Base-by-base conservation (phyloP, 805 yeast species). In the Wickerhamomyces bovis region DNA sequence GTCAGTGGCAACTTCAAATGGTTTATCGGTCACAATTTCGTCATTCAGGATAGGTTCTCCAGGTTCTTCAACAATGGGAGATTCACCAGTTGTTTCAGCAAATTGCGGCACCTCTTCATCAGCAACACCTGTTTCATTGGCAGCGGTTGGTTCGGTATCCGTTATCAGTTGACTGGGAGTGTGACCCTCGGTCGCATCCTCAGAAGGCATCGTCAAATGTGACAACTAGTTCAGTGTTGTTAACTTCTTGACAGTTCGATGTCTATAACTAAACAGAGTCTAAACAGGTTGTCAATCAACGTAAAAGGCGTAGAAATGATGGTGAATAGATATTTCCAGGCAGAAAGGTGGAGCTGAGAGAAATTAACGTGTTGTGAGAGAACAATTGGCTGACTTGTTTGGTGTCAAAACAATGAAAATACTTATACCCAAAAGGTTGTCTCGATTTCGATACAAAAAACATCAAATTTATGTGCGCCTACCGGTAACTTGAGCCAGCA, bases 1-100 rank as follows among this genome's bases (percentile, higher is more conserved):
- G 18, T 45, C 43, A 6, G 39, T 46, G 4, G 49, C 54, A 15
- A 48, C 53, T 23, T 50, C 48, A 22, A 50, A 50, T 2, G 47
- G 43, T 12, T 43, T 46, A 4, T 42, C 23, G 13, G 13, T 6
- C 4, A 20, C 25, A 6, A 12, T 19, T 20, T 20, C 39, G 20
- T 36, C 39, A 36, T 20, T 36, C 12, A 36, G 12, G 12, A 13
- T 11, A 20, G 23, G 15, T 36, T 20, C 39, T 13, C 16, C 38
- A 30, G 39, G 6, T 31, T 31, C 35, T 18, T 36, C 39, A 33
- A 5, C 16, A 16, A 26, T 16, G n/a, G 30, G 23, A 18, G 18
- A 23, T 11, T 30, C 19, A 6, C 23, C 18, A 6, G 16, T 21
- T 21, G 44, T 36, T 22, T 36, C 38, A 21, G 41, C 41, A 26